phyloP scores from a whole-genome alignment of 257 asterid genomes.

The Buddleja alternifolia region DNA sequence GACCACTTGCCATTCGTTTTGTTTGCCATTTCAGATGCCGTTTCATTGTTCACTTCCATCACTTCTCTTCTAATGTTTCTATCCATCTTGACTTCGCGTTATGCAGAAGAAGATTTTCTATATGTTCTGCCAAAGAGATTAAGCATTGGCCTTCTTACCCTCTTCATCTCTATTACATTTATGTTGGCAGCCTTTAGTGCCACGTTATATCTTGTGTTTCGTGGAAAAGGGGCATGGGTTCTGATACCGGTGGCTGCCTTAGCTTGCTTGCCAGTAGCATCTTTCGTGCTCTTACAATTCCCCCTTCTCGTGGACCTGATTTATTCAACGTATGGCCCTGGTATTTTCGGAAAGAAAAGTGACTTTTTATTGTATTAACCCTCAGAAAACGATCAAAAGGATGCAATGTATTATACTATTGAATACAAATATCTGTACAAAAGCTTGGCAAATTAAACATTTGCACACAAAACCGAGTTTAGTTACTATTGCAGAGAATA shows the following conservation, averaged over 20 bases:
- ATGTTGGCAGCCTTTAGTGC: constrained; percentile 4
- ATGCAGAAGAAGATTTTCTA: too few species aligned
- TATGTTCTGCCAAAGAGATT: too few species aligned
- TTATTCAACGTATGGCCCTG: constrained; percentile 9
- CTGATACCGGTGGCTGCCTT: constrained; percentile 10
- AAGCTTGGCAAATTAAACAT: too few species aligned
- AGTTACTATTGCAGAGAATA: too few species aligned
- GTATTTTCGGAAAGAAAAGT: not conserved
- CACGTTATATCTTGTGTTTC: not conserved
- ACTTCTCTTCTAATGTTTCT: too few species aligned
- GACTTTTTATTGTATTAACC: not conserved
- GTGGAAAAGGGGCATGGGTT: not conserved
- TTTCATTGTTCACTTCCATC: too few species aligned
- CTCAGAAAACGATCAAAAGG: too few species aligned
- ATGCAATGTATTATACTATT: too few species aligned
- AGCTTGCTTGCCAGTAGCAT: too few species aligned
- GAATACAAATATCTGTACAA: too few species aligned
- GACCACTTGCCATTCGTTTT: not conserved
- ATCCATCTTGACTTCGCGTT: too few species aligned
- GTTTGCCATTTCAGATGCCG: not conserved
- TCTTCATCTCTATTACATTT: constrained; percentile 2
- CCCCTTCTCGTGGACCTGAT: not conserved
- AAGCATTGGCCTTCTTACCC: not conserved
- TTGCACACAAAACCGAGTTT: too few species aligned
- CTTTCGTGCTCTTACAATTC: not conserved